phyloP scores from a whole-genome alignment of 495 filamentous ascomycete genomes.

The Penicillium cosmopolitanum region DNA sequence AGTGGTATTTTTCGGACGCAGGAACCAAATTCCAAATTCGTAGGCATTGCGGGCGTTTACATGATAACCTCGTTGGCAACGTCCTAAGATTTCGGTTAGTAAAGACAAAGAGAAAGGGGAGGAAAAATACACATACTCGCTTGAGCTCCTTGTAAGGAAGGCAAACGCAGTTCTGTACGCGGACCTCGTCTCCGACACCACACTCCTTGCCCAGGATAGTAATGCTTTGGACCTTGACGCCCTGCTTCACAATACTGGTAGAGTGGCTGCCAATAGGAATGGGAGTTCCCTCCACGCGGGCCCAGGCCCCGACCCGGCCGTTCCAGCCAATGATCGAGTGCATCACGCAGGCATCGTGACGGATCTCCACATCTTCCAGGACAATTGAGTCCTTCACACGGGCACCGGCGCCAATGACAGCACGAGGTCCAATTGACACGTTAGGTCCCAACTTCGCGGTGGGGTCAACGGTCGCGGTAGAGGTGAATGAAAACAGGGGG shows the following conservation, averaged over 20 bases:
- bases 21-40: constrained; percentile 20
- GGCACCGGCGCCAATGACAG: constrained; percentile 79
- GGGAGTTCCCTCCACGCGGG: constrained; percentile 94
- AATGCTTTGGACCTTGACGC: constrained; percentile 98
- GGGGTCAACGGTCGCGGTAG: constrained; percentile 88
- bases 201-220: constrained; percentile 98
- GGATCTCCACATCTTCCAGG: constrained; percentile 92
- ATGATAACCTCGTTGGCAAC: constrained; percentile 97
- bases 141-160: constrained; percentile 98
- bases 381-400: constrained; percentile 97
- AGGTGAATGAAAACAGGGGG: constrained; percentile 97
- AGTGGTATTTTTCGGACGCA: constrained; percentile 23
- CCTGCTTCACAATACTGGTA: constrained; percentile 94
- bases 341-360: constrained; percentile 94
- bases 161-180: constrained; percentile 98
- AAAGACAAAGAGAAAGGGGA: not conserved
- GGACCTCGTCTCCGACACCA: constrained; percentile 89
- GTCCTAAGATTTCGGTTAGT: constrained; percentile 56
- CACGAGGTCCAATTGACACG: constrained; percentile 91
- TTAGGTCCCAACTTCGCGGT: constrained; percentile 97
- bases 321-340: constrained; percentile 98
- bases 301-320: constrained; percentile 95
- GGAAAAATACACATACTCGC: constrained; percentile 65
- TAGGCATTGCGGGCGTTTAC: constrained; percentile 51
- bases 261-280: constrained; percentile 87